phyloP scores from a whole-genome alignment of 2,329 filamentous ascomycete genomes.

The Phaeoacremonium minimum region DNA sequence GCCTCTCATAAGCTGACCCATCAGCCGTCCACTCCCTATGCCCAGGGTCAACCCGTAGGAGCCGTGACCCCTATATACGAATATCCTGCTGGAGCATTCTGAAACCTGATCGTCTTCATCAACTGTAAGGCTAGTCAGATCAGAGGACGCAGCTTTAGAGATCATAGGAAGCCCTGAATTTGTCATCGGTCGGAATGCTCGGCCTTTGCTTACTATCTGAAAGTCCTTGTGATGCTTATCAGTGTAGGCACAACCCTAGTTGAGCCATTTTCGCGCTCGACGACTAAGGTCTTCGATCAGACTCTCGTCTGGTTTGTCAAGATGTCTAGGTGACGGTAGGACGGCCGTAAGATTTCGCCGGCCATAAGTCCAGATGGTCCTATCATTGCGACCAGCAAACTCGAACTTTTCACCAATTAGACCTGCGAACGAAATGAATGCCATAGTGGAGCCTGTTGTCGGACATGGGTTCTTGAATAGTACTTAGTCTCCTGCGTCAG shows the following conservation, averaged over 20 bases:
- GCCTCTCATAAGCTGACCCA: background rate
- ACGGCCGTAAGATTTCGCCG: background rate
- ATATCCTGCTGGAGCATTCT: background rate
- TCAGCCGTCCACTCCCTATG: constrained; percentile 1
- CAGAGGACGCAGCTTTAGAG: background rate
- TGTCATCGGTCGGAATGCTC: background rate
- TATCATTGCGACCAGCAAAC: background rate
- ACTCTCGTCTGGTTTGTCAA: background rate
- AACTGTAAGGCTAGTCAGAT: background rate
- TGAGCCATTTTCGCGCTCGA: background rate
- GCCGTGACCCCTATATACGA: constrained; percentile 1
- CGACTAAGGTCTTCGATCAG: background rate
- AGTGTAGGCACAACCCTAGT: background rate
- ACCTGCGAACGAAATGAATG: no score
- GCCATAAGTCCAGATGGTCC: background rate
- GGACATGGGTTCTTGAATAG: background rate
- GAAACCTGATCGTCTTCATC: background rate
- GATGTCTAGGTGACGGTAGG: background rate
- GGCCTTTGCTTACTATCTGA: constrained; percentile 1
- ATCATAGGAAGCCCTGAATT: background rate
- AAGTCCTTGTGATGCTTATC: background rate
- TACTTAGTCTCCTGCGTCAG: constrained; percentile 1
- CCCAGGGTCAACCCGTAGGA: constrained; percentile 1
- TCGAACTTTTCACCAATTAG: no score
- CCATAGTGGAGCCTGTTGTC: no score